Percentiles rank a stretch among this genome's conserved stretches.
phyloP scores from a whole-genome alignment of 2,329 filamentous ascomycete genomes.

The Tolypocladium amazonense region DNA sequence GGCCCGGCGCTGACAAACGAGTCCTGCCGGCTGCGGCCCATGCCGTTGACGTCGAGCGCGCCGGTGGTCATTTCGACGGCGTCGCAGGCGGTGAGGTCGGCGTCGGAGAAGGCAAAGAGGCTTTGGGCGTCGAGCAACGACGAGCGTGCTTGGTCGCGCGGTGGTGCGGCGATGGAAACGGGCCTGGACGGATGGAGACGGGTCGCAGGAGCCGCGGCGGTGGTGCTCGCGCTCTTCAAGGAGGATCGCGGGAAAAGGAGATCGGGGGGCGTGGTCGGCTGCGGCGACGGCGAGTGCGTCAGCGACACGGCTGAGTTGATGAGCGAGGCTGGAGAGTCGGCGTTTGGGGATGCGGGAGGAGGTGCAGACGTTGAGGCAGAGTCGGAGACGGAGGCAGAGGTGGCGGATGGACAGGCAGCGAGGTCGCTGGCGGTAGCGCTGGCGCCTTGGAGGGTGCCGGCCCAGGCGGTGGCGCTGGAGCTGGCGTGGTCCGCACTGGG shows the following conservation, averaged over 20 bases:
- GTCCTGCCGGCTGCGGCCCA: slow-evolving; percentile 50
- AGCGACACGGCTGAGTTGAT: slow-evolving; percentile 20
- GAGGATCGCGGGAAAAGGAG: slow-evolving; percentile 9
- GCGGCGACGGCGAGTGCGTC: slow-evolving; percentile 25
- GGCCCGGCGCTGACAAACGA: slow-evolving; percentile 56
- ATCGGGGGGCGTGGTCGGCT: slow-evolving; percentile 20
- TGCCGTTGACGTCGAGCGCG: slow-evolving; percentile 43
- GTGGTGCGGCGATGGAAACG: slow-evolving; percentile 21
- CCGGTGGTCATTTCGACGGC: slow-evolving; percentile 47
- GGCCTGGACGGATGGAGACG: slow-evolving; percentile 20
- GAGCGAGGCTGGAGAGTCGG: slow-evolving; percentile 22
- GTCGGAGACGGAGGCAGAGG: not conserved
- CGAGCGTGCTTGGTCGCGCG: slow-evolving; percentile 11
- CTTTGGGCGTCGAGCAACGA: slow-evolving; percentile 12
- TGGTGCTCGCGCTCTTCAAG: slow-evolving; percentile 4
- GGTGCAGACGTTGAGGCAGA: not conserved
- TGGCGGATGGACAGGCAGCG: slow-evolving; percentile 7
- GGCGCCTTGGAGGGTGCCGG: slow-evolving; percentile 2
- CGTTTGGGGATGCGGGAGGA: slow-evolving; percentile 13
- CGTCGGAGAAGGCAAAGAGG: slow-evolving; percentile 14
- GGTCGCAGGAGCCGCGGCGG: slow-evolving; percentile 7
- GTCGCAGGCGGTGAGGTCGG: slow-evolving; percentile 17
- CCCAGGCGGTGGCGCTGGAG: slow-evolving; percentile 2
- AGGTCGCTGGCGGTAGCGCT: slow-evolving; percentile 4
- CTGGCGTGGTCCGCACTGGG: not conserved